Base-by-base conservation (phyloP, 2,329 filamentous ascomycete species). In the Aspergillus bombycis region DNA sequence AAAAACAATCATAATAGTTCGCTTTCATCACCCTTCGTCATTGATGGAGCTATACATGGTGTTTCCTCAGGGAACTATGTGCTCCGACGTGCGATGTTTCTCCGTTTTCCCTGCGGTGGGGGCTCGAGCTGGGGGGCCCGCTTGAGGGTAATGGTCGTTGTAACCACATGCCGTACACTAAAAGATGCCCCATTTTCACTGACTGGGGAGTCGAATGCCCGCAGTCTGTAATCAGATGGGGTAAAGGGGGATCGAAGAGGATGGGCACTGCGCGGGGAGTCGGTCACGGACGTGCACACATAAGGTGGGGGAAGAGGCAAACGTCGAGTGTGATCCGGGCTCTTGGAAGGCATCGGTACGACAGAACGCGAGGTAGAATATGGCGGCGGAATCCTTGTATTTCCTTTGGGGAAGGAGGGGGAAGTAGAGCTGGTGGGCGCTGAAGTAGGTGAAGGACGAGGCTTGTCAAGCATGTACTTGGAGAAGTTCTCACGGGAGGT, bases 91-190 rank as follows among this genome's bases (percentile, higher is more conserved):
- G 46, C 16, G 14, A 30, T 10, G 19, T 46, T 61, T 53, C 93
- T 90, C 81, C 93, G 88, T 86, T 97, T 97, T 68, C 94, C 93
- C 77, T 93, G 93, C 8, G 93, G 94, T 32, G 94, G 92, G 23
- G 94, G 91, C 67, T 92, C 91, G 81, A 98, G 92, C 65, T 61
- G 56, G 30, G 72, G 85, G 74, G 90, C 74, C 57, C 82, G 80
- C 71, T 91, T 96, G 79, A 95, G 96, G 48, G 92, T 97, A 65
- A 96, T 91, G 16, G 93, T 97, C 69, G 93, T 86, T 19, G 94
- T 97, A 58, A 97, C 91, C 5, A 97, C 93, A 76, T 97, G 93
- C 58, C 92, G 85, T 60, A 97, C 92, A 73, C 84, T 88, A 57
- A 89, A 85, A 19, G 81, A 85, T 63, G 89, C 86, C 61, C 89